These are phyloP conservation scores for Xanthoconium separans DNA, from an alignment of 1,284 basidiomycete genomes.

Conservation along the genomic window DNA sequence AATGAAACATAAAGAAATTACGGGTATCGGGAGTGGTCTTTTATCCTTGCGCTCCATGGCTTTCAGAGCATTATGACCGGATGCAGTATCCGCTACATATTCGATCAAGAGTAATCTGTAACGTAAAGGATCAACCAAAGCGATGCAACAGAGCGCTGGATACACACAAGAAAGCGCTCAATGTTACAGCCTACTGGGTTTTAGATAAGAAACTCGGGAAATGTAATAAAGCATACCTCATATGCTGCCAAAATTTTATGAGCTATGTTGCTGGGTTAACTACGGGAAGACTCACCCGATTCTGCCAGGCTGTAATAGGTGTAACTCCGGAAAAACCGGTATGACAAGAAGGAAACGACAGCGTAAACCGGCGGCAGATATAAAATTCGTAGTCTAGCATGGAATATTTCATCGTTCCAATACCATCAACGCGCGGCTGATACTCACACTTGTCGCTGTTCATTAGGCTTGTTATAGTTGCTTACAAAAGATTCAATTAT, in stretches of 20 bases:
- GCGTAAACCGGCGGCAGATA: conserved; percentile 83
- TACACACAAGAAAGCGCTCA: conserved; percentile 76
- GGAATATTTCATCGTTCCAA: neutral
- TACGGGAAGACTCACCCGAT: conserved; percentile 48
- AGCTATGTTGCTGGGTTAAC: conserved; percentile 1
- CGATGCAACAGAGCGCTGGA: conserved; percentile 19
- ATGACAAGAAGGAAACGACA: conserved; percentile 87
- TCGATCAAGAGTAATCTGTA: conserved; percentile 77
- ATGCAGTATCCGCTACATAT: conserved; percentile 72
- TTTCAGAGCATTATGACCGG: conserved; percentile 57
- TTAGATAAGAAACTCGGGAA: conserved; percentile 33
- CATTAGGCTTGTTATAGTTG: conserved; percentile 62
- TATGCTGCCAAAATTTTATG: conserved; percentile 31
- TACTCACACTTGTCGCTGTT: conserved; percentile 78
- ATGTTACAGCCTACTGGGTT: conserved; percentile 60
- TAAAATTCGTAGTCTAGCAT: conserved; percentile 54
- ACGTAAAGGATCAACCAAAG: conserved; percentile 2
- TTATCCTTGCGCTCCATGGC: conserved; percentile 83
- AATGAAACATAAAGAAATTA: conserved; percentile 26
- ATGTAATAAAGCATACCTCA: conserved; percentile 29
- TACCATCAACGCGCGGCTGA: neutral
- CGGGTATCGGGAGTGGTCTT: conserved; percentile 68
- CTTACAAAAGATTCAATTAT: conserved; percentile 33
- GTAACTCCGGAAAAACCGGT: conserved; percentile 78
- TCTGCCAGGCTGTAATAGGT: conserved; percentile 81